These are phyloP conservation scores for Sarocladium oryzae DNA, from an alignment of 2,329 filamentous ascomycete genomes.

Conservation along the genomic window DNA sequence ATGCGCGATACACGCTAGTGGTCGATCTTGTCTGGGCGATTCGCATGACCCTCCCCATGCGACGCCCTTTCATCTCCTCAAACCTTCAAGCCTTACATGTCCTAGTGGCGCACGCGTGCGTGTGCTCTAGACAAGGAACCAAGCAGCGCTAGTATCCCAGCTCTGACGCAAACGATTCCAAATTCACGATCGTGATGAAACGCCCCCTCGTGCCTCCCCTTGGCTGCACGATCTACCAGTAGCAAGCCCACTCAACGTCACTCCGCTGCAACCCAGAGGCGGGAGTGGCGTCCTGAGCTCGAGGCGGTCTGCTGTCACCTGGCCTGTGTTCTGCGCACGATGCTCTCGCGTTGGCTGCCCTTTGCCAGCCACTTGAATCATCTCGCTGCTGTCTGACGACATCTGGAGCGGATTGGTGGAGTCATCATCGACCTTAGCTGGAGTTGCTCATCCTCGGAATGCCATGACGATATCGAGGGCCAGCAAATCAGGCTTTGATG, in stretches of 20 bases:
- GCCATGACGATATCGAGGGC: conserved; percentile 3
- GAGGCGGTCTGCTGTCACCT: background rate
- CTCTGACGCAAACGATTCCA: conserved; percentile 7
- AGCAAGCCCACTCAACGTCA: background rate
- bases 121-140: background rate
- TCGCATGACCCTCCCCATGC: no score
- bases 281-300: background rate
- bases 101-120: background rate
- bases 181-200: conserved; percentile 5
- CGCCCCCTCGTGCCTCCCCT: no score
- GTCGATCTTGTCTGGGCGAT: background rate
- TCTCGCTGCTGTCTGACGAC: conserved; percentile 4
- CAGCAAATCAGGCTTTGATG: no score
- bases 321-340: background rate
- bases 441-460: background rate
- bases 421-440: background rate
- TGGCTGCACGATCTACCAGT: background rate
- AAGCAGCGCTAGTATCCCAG: conserved; percentile 1
- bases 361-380: conserved; percentile 2
- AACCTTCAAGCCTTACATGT: no score
- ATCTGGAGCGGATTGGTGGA: background rate
- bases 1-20: background rate
- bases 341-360: background rate
- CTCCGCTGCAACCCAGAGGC: background rate
- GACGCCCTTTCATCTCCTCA: no score